Percentiles rank a stretch among this genome's conserved stretches.
Evolutionary conservation across 1,284 basidiomycete genomes (phyloP).

Genomic region (Irpex sp.): DNA sequence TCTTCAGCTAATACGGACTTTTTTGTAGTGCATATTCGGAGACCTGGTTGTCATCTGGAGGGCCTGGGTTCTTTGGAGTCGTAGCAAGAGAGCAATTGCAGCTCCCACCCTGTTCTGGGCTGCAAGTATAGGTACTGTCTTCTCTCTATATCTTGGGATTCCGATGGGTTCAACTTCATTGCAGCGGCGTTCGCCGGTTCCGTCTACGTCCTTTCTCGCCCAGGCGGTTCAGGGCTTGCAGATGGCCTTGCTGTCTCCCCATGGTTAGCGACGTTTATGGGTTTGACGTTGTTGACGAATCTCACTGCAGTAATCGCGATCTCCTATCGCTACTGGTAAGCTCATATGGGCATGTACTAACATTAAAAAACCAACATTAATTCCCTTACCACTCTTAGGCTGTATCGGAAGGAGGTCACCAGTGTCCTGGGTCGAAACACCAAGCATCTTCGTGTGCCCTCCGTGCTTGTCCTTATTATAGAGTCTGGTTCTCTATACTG

Average conservation of each 20-base stretch:
- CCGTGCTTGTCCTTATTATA: background rate
- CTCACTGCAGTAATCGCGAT: background rate
- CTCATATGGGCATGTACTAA: background rate
- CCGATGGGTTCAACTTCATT: background rate
- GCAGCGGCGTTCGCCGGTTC: background rate
- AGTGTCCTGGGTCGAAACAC: background rate
- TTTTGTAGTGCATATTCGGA: slow-evolving; percentile 4
- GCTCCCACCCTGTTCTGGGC: background rate
- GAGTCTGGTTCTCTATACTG: slow-evolving; percentile 4
- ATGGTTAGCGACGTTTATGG: background rate
- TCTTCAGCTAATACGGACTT: background rate
- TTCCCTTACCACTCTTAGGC: background rate
- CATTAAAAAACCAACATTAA: too few species aligned
- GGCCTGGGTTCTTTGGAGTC: slow-evolving; percentile 3
- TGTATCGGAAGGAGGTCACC: background rate
- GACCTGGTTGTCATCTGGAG: slow-evolving; percentile 3
- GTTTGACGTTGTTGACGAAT: slow-evolving; percentile 1
- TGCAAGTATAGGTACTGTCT: background rate
- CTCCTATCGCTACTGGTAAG: slow-evolving; percentile 1
- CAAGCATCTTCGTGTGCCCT: too few species aligned
- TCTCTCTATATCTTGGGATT: too few species aligned
- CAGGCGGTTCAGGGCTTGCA: background rate
- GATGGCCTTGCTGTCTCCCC: background rate
- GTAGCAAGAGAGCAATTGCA: background rate
- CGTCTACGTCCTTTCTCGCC: background rate